phyloP scores from a whole-genome alignment of 805 yeast species.

The Barnettozyma wickerhamii region DNA sequence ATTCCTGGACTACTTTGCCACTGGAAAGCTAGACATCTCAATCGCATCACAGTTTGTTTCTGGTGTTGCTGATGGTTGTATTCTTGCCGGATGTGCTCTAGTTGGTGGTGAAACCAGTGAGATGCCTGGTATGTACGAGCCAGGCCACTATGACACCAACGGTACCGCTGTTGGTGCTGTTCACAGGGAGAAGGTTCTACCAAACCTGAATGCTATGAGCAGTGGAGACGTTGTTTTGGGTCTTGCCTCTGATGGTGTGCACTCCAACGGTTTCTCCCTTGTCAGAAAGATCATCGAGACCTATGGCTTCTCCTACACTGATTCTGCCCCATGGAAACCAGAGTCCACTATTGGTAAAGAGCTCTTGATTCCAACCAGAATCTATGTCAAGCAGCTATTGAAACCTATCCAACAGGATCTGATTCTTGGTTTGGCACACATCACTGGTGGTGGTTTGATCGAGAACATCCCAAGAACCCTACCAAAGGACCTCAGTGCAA shows the following conservation, averaged over 20 bases:
- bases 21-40: conserved; percentile 81
- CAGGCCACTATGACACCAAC: conserved; percentile 94
- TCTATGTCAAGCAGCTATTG: conserved; percentile 88
- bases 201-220: conserved; percentile 61
- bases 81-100: conserved; percentile 91
- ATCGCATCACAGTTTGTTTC: conserved; percentile 84
- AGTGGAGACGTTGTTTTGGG: conserved; percentile 85
- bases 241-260: conserved; percentile 86
- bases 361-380: conserved; percentile 83
- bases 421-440: conserved; percentile 87
- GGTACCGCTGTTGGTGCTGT: conserved; percentile 99
- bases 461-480: conserved; percentile 96
- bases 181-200: conserved; percentile 65
- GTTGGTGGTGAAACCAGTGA: conserved; percentile 99
- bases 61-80: conserved; percentile 97
- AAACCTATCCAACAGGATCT: conserved; percentile 65
- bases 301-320: conserved; percentile 64
- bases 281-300: conserved; percentile 88
- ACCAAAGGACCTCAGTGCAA: conserved; percentile 76
- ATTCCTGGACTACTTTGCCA: conserved; percentile 94
- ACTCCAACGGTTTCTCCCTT: conserved; percentile 94
- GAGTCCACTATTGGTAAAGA: conserved; percentile 77
- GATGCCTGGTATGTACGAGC: conserved; percentile 98
- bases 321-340: conserved; percentile 81
- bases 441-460: conserved; percentile 97